phyloP scores from a whole-genome alignment of 768 basidiomycete genomes.

The Auricularia sp. region DNA sequence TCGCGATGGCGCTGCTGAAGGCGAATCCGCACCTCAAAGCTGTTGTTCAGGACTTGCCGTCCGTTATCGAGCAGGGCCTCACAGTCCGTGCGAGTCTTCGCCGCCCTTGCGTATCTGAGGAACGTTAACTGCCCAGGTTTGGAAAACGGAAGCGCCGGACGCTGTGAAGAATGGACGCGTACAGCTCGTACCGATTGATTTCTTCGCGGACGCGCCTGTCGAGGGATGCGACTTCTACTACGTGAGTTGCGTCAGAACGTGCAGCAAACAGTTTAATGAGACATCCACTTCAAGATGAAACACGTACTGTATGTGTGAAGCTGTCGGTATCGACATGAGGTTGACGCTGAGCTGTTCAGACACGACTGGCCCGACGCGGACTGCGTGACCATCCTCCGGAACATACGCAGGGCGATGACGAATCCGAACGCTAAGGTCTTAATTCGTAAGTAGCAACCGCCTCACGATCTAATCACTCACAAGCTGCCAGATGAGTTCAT shows the following conservation, averaged over 20 bases:
- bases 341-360: slow-evolving; percentile 12
- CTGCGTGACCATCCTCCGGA: slow-evolving; percentile 25
- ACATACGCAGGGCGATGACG: slow-evolving; percentile 26
- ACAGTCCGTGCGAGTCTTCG: background rate
- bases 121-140: slow-evolving; percentile 11
- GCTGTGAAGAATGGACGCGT: slow-evolving; percentile 25
- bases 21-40: slow-evolving; percentile 3
- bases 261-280: too few species aligned
- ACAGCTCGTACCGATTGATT: slow-evolving; percentile 29
- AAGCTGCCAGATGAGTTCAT: slow-evolving; percentile 26
- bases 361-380: slow-evolving; percentile 34
- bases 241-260: slow-evolving; percentile 17
- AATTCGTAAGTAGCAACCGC: slow-evolving; percentile 24
- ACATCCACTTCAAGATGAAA: slow-evolving; percentile 18
- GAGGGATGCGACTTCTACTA: slow-evolving; percentile 30
- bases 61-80: slow-evolving; percentile 2
- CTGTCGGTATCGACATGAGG: too few species aligned
- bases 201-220: slow-evolving; percentile 28
- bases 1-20: slow-evolving; percentile 2
- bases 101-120: too few species aligned
- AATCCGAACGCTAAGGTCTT: slow-evolving; percentile 24
- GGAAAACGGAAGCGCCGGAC: slow-evolving; percentile 24
- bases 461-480: too few species aligned
- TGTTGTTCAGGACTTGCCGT: slow-evolving; percentile 7
- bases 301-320: slow-evolving; percentile 23